Base-by-base conservation (phyloP, 306 rosid species). In the Rosa persica region DNA sequence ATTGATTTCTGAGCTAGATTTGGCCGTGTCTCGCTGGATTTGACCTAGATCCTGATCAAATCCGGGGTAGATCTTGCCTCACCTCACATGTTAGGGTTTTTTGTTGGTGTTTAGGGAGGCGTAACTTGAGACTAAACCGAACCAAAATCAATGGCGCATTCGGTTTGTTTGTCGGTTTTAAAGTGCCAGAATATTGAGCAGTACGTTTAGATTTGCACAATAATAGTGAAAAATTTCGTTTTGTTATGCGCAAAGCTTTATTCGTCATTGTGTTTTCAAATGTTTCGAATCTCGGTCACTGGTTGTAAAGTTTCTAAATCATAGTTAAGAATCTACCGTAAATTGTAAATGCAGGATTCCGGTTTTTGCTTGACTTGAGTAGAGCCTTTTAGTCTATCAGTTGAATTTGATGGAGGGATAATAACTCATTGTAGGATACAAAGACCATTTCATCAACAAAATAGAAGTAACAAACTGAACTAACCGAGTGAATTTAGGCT, bases 401-500 rank as follows among this genome's bases (percentile, higher is more conserved):
- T 38, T 0, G 67, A 61, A 19, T 61, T 27, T 61, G 67, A 66
- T 66, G 70, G 47, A 34, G 22, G 47, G 71, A 66, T 39, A 6
- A 15, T 34, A 65, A 65, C 13, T 65, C 13, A 1, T 25, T 3
- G 19, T 5, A 34, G 22, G 44, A 65, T 2, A 36, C n/a, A 6
- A 17, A 34, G 43, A 65, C 70, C 70, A 36, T 65, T 65, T 65
- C 44, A 36, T 13, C 8, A 36, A 65, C 20, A 27, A 62, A 25
- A 27, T 36, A 66, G 70, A 66, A 19, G 46, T 8, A 66, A 30
- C 16, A 62, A 65, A 38, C 15, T 38, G 70, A 66, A 20, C 44
- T 38, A 36, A 17, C 70, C 13, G 70, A 66, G 70, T 66, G 70
- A 65, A 65, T 65, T 38, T 65, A 34, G 70, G 6, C 70, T 38